Conservation (phyloP, 139 green algal genomes). For the Tetratostichococcus sp. region DNA sequence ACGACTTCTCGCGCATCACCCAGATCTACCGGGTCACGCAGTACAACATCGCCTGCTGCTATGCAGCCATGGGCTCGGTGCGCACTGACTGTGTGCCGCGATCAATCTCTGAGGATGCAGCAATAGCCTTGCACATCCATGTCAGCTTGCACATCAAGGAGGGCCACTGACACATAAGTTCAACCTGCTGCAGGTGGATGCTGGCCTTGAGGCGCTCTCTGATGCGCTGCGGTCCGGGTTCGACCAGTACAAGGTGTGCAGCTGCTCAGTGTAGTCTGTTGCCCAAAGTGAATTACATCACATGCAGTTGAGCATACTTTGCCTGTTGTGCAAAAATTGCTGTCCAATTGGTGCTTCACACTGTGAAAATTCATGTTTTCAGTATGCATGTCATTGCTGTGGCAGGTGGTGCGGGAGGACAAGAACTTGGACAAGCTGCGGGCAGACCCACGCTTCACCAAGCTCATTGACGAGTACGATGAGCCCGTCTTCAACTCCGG, state of each 20-base stretch:
- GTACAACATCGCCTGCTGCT: slow-evolving; percentile 99
- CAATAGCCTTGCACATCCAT: no score
- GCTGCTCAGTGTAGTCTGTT: neutral
- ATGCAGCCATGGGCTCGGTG: slow-evolving; percentile 72
- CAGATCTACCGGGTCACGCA: slow-evolving; percentile 87
- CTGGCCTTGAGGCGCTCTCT: slow-evolving; percentile 79
- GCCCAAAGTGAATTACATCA: no score
- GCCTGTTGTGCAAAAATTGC: no score
- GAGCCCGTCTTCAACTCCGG: slow-evolving; percentile 90
- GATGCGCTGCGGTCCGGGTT: slow-evolving; percentile 80
- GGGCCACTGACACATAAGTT: no score
- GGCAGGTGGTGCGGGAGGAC: slow-evolving; percentile 68
- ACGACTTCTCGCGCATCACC: slow-evolving; percentile 84
- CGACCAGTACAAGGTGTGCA: slow-evolving; percentile 80
- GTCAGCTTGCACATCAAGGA: no score
- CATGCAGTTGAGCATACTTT: no score
- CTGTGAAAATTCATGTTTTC: no score
- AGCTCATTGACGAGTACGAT: slow-evolving; percentile 82
- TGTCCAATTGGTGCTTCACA: no score
- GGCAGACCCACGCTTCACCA: slow-evolving; percentile 59
- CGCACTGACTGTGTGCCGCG: no score
- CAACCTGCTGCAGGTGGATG: slow-evolving; percentile 59
- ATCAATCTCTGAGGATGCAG: no score
- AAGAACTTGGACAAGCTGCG: slow-evolving; percentile 80
- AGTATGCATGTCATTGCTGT: no score